Base-by-base conservation (phyloP, 306 rosid species). In the Leucaena leucocephala region DNA sequence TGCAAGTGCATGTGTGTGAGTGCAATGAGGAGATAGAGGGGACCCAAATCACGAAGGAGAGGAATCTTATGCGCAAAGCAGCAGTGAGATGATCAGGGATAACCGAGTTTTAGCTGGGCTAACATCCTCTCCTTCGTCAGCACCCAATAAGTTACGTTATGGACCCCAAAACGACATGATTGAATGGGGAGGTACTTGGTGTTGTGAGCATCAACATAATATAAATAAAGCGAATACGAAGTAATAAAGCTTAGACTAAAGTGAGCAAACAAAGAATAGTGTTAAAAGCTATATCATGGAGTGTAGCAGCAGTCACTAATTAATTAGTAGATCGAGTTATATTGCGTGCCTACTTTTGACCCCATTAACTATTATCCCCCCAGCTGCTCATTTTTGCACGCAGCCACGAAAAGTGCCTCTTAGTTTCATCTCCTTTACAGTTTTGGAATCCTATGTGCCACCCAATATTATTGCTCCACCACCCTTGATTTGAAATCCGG, bases 261-360 rank as follows among this genome's bases (percentile, higher is more conserved):
- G 95, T 85, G 87, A 78, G 69, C 2, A 75, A 84, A 84, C 82
- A 85, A 87, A 91, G 96, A 94, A 90, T 90, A 90, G 87, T 87
- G 90, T 82, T 86, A 90, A 94, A 94, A 94, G 96, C 92, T 85
- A 91, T 85, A 75, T 79, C 87, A 90, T 91, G 97, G 96, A 91
- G 96, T 86, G 92, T 94, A 91, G 98, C 90, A 91, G 94, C 93
- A 90, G 88, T 86, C 92, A 94, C 87, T 88, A 87, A 93, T 90
- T 88, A 87, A 93, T 90, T 80, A 13, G 27, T 27, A 27, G 27
- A 27, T 27, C 1, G 27, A 27, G 69, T 86, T 80, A 85, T 85
- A 17, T 58, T 82, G 45, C 62, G 6, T 49, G 7, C 7, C 67
- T 76, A 83, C 97, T 92, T 94, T 94, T 91, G 90, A 86, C 96